Evolutionary conservation across 306 rosid genomes (phyloP), one percentile per base, ranked within the genome.

Genomic region (Quercus ilex): DNA sequence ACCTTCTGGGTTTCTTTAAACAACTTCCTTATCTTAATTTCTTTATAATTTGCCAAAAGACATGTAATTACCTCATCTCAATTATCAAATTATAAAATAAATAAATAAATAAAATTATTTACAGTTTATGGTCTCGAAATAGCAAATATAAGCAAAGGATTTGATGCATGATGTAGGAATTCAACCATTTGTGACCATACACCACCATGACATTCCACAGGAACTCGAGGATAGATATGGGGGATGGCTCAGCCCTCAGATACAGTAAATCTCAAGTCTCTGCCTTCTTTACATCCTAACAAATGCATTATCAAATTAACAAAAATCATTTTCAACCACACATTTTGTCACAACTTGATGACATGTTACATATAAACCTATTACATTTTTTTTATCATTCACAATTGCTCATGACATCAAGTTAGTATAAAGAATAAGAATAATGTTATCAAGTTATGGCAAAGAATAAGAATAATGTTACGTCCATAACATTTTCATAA

Each of bases 191-290:
- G 88, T 89, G 79, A 85, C 93, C 28, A 81, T 89, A 35, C 85
- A 89, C 72, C 93, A 89, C 82, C 58, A 79, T 20, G 93, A 89
- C 78, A 28, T 87, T 30, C 93, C 93, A 8, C 78, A 71, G 12
- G 93, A 85, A 82, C 64, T 89, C 28, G 87, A 89, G 67, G 79
- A 79, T 70, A 87, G 82, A 87, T 89, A 89, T 73, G 88, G 87
- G 30, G 87, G 91, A 56, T 87, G 93, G 93, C 80, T 89, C 35
- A 89, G 87, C 57, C 82, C 88, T 58, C 79, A 74, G 14, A 89
- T 89, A 68, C 90, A 83, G 93, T 87, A 85, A 85, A 71, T 75
- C 57, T 51, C 73, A 35, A 11, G 17, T 69, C 74, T 64, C 73
- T 7, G 4, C 33, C 41, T 69, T 8, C 10, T 55, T 18, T 17